A percentile compares a stretch with the other conserved stretches of the same genome.
phyloP scores from a whole-genome alignment of 495 filamentous ascomycete genomes.

The Aspergillus cristatus region DNA sequence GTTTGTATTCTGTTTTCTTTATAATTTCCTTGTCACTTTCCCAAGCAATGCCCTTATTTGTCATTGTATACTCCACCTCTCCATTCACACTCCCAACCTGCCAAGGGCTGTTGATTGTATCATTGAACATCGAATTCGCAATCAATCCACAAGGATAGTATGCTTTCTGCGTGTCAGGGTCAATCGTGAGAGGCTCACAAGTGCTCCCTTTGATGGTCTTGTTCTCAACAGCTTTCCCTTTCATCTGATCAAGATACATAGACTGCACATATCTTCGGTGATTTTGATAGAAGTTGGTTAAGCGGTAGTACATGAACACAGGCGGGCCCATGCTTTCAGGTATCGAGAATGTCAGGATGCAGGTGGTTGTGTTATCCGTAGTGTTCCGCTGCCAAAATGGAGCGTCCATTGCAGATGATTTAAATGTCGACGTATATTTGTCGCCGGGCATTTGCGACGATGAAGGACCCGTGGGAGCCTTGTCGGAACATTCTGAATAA shows the following conservation, averaged over 20 bases:
- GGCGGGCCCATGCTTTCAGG: slow-evolving; percentile 70
- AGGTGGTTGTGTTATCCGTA: slow-evolving; percentile 29
- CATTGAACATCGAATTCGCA: slow-evolving; percentile 95
- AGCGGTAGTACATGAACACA: slow-evolving; percentile 83
- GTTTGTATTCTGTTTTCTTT: slow-evolving; percentile 54
- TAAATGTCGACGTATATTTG: slow-evolving; percentile 59
- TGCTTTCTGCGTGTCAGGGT: slow-evolving; percentile 46
- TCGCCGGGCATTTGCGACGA: slow-evolving; percentile 31
- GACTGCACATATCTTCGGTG: slow-evolving; percentile 93
- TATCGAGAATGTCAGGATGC: slow-evolving; percentile 66
- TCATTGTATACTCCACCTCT: slow-evolving; percentile 58
- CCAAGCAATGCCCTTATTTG: slow-evolving; percentile 75
- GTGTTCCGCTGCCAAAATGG: slow-evolving; percentile 29
- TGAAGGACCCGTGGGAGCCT: slow-evolving; percentile 35
- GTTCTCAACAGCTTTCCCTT: slow-evolving; percentile 56
- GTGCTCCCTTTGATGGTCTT: slow-evolving; percentile 51
- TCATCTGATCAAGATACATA: slow-evolving; percentile 71
- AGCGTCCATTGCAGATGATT: slow-evolving; percentile 25
- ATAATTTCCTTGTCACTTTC: slow-evolving; percentile 70
- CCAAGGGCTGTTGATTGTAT: slow-evolving; percentile 62
- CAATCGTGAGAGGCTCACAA: slow-evolving; percentile 65
- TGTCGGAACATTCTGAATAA: slow-evolving; percentile 64
- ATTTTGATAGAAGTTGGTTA: slow-evolving; percentile 99
- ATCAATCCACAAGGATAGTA: slow-evolving; percentile 96
- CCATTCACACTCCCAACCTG: slow-evolving; percentile 38